A percentile compares a stretch with the other conserved stretches of the same genome.
Conservation (phyloP, 2,329 filamentous ascomycete genomes). For the Pseudogymnoascus sp. region DNA sequence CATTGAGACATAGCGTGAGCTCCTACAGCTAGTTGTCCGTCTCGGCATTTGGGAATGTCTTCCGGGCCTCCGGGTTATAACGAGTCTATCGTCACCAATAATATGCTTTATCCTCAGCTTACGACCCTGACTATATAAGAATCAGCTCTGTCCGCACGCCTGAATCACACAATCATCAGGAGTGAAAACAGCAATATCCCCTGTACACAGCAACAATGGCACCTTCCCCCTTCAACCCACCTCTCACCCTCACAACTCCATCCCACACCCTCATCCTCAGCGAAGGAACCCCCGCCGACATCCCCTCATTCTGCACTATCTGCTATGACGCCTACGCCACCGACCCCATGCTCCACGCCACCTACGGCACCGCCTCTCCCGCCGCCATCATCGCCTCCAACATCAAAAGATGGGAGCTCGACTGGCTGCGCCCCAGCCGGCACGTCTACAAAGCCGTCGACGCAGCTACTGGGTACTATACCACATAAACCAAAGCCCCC, state of each 20-base stretch:
- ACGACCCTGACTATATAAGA: background rate
- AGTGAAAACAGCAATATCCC: background rate
- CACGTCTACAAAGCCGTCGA: background rate
- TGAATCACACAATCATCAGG: background rate
- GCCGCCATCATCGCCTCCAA: background rate
- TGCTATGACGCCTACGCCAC: conserved; percentile 11
- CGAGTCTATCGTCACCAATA: background rate
- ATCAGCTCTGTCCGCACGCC: background rate
- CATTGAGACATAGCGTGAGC: background rate
- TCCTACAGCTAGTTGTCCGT: background rate
- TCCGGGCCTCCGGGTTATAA: background rate
- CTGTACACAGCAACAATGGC: background rate
- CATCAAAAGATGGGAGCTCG: background rate
- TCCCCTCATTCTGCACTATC: background rate
- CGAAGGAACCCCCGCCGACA: background rate
- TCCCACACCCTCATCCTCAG: background rate
- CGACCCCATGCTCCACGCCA: conserved; percentile 11
- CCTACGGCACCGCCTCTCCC: background rate
- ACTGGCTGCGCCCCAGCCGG: background rate
- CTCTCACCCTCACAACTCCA: background rate
- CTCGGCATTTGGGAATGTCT: background rate
- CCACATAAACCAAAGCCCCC: background rate
- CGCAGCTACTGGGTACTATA: background rate
- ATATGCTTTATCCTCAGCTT: background rate
- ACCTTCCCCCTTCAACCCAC: background rate